Evolutionary conservation across 2,329 filamentous ascomycete species (phyloP).

Genomic region (Pseudocercospora fuligena): DNA sequence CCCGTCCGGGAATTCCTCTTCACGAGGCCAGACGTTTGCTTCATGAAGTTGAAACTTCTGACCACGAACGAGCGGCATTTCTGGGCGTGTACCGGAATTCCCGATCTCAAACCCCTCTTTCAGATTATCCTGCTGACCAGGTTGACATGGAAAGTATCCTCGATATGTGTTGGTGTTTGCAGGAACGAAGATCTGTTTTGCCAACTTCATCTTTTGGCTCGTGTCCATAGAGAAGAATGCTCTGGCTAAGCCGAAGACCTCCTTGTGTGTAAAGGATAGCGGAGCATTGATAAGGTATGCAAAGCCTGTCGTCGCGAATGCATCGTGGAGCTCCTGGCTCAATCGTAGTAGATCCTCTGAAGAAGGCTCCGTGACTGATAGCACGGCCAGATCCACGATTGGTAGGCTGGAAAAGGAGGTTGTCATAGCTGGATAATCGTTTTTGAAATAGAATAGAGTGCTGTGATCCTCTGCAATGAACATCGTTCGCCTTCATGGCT

Average conservation of each 20-base stretch:
- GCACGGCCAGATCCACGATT: slow-evolving; percentile 48
- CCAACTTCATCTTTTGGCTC: slow-evolving; percentile 36
- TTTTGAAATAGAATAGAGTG: background rate
- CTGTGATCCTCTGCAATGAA: background rate
- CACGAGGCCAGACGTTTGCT: slow-evolving; percentile 48
- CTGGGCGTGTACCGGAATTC: slow-evolving; percentile 28
- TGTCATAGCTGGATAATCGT: slow-evolving; percentile 44
- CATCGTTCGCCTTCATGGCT: too few species aligned
- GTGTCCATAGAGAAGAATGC: slow-evolving; percentile 31
- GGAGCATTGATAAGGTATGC: slow-evolving; percentile 53
- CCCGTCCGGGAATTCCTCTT: slow-evolving; percentile 27
- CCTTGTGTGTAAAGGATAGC: slow-evolving; percentile 48
- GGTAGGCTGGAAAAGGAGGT: slow-evolving; percentile 50
- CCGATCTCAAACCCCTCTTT: slow-evolving; percentile 57
- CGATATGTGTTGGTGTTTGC: slow-evolving; percentile 52
- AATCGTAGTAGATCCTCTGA: slow-evolving; percentile 39
- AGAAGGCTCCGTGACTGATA: slow-evolving; percentile 37
- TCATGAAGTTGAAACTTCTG: slow-evolving; percentile 47
- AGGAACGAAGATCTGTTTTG: slow-evolving; percentile 49
- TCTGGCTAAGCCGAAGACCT: slow-evolving; percentile 48
- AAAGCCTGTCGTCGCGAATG: slow-evolving; percentile 54
- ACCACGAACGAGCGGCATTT: slow-evolving; percentile 7
- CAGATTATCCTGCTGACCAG: slow-evolving; percentile 47
- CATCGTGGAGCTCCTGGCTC: slow-evolving; percentile 47
- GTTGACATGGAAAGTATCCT: slow-evolving; percentile 53